Evolutionary conservation across 2,329 filamentous ascomycete species (phyloP), one percentile per base, ranked within the genome.

Genomic region (Stachybotrys chartarum): DNA sequence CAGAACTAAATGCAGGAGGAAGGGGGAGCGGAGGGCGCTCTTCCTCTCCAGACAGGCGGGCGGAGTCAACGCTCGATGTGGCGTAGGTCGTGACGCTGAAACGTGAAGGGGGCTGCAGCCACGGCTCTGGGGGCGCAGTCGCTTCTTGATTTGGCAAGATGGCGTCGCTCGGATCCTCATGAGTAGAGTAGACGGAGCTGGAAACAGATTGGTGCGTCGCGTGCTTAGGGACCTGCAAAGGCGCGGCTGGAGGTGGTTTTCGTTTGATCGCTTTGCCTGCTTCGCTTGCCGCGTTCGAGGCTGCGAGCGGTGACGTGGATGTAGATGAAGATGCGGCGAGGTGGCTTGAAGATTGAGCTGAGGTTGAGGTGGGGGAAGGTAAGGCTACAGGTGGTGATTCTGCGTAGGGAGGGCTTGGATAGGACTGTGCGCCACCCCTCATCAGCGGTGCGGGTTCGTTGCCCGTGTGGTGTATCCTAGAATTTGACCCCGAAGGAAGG

Each of bases 11-110:
- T 50, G 58, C 58, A 53, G 61, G 57, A 35, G 65, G 60, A 42
- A 58, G 54, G 30, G 59, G 53, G 30, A 64, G 51, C 7, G 64
- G 63, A 45, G 65, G 57, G 12, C 50, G 60, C 12, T 64, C 59
- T 44, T 66, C 67, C 14, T 66, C 63, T 3, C 54, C 52, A 30
- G 60, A 60, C 48, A 61, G 59, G 35, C 56, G 58, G 44, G 70
- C 66, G 12, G 67, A 65, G 31, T 62, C 66, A 31, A 63, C 54
- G 46, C 60, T 56, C 1, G 81, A 79, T 2, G 83, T 81, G 30
- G 79, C 77, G 63, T 81, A 84, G 2, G 83, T 87, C 7, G 82
- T 85, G 59, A 81, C 74, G 68, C 84, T 88, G 67, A 87, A 88
- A 50, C 81, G 80, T 51, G 83, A 87, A 3, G 74, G 68, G 6